Conservation (phyloP, 495 filamentous ascomycete species). For the Podospora australis region DNA sequence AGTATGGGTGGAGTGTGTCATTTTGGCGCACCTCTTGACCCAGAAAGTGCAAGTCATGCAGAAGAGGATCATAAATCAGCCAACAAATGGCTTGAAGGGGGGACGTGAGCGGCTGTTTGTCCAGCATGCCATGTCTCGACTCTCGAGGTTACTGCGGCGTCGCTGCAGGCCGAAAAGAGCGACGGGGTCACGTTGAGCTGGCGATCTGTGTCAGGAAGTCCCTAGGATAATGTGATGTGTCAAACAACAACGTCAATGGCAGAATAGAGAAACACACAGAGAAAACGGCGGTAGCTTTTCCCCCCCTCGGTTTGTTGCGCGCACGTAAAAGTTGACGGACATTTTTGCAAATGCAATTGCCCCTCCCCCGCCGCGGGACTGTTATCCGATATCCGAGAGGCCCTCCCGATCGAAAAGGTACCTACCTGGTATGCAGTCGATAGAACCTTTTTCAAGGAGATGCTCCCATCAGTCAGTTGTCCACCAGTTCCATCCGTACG, state of each 20-base stretch:
- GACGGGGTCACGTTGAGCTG: slow-evolving; percentile 4
- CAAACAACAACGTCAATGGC: neutral
- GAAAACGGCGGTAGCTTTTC: neutral
- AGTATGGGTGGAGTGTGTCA: slow-evolving; percentile 10
- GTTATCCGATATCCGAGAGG: too few species aligned
- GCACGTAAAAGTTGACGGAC: too few species aligned
- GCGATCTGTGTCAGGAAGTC: slow-evolving; percentile 5
- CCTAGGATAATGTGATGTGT: neutral
- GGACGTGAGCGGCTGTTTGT: neutral
- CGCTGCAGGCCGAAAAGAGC: neutral
- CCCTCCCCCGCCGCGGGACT: too few species aligned
- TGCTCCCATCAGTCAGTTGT: too few species aligned
- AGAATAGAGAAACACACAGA: neutral
- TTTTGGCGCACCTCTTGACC: slow-evolving; percentile 18
- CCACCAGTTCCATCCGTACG: too few species aligned
- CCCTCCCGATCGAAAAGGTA: too few species aligned
- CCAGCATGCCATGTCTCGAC: neutral
- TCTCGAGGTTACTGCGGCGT: neutral
- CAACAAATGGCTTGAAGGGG: slow-evolving; percentile 17
- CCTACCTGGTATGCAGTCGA: too few species aligned
- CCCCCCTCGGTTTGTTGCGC: too few species aligned
- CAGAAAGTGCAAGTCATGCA: slow-evolving; percentile 22
- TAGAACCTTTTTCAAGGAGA: too few species aligned
- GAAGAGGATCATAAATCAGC: slow-evolving; percentile 11
- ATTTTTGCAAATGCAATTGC: too few species aligned